A percentile compares a stretch with the other conserved stretches of the same genome.
phyloP scores from a whole-genome alignment of 2,329 filamentous ascomycete species.

The Fusarium brachygibbosum region DNA sequence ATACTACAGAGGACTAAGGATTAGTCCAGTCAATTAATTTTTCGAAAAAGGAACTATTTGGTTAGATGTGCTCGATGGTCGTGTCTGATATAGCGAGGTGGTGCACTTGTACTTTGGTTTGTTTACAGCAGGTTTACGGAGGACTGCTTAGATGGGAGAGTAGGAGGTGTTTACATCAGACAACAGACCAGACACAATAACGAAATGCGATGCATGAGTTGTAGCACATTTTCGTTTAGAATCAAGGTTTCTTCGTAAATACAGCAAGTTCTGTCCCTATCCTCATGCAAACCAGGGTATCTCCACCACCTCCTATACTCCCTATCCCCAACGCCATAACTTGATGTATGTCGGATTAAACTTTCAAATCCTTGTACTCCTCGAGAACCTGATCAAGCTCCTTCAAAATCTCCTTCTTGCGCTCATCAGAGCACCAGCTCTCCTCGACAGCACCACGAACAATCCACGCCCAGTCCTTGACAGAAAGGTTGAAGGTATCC shows the following conservation, averaged over 20 bases:
- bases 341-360: background rate
- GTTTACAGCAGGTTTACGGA: conserved; percentile 11
- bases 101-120: conserved; percentile 16
- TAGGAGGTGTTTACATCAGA: conserved; percentile 5
- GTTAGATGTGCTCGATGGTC: background rate
- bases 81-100: background rate
- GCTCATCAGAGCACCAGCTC: conserved; percentile 75
- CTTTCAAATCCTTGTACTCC: conserved; percentile 30
- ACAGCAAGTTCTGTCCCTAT: conserved; percentile 1
- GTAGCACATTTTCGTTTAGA: conserved; percentile 16
- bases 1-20: conserved; percentile 57
- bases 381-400: conserved; percentile 55
- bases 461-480: conserved; percentile 77
- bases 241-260: conserved; percentile 6
- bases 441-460: conserved; percentile 72
- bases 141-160: conserved; percentile 6
- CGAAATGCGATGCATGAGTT: conserved; percentile 9
- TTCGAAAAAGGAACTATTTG: background rate
- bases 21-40: background rate
- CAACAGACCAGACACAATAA: conserved; percentile 14
- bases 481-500: conserved; percentile 73
- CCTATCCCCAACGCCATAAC: conserved; percentile 16
- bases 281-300: conserved; percentile 24
- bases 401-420: conserved; percentile 71
- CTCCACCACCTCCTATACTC: background rate